A percentile compares a stretch with the other conserved stretches of the same genome.
phyloP scores from a whole-genome alignment of 2,329 filamentous ascomycete species.

The Colletotrichum sp. region DNA sequence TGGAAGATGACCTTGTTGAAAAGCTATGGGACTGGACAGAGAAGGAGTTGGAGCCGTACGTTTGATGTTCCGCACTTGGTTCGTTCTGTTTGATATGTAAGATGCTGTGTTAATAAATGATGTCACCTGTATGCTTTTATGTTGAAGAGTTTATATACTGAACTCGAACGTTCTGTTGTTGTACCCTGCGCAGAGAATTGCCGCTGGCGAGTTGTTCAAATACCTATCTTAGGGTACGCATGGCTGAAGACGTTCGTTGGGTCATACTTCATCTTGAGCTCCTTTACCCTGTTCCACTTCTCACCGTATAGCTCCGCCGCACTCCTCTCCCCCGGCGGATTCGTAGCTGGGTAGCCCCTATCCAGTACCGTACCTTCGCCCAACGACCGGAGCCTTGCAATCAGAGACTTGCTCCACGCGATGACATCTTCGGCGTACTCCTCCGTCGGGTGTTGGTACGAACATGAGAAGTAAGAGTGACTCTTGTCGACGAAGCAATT shows the following conservation, averaged over 20 bases:
- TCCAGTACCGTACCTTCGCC: not conserved
- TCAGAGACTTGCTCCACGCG: not conserved
- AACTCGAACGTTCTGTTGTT: not conserved
- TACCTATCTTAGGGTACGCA: not conserved
- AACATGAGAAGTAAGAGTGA: not conserved
- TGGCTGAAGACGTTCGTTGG: not conserved
- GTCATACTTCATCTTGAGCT: not conserved
- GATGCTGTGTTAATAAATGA: not conserved
- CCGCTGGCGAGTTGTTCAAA: not conserved
- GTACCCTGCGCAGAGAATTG: not conserved
- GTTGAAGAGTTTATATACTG: not conserved
- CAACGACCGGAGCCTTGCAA: not conserved
- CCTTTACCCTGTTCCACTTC: not conserved
- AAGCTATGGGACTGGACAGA: constrained; percentile 41
- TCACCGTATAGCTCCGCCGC: not conserved
- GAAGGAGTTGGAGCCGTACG: constrained; percentile 28
- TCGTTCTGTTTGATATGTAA: not conserved
- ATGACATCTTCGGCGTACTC: not conserved
- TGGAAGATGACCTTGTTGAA: constrained; percentile 31
- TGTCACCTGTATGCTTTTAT: not conserved
- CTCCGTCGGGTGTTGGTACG: not conserved
- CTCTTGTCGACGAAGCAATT: not conserved
- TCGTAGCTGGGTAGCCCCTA: not conserved
- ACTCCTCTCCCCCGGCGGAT: not conserved
- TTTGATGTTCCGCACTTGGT: not conserved